phyloP scores from a whole-genome alignment of 495 filamentous ascomycete species.

The Elasticomyces elasticus region DNA sequence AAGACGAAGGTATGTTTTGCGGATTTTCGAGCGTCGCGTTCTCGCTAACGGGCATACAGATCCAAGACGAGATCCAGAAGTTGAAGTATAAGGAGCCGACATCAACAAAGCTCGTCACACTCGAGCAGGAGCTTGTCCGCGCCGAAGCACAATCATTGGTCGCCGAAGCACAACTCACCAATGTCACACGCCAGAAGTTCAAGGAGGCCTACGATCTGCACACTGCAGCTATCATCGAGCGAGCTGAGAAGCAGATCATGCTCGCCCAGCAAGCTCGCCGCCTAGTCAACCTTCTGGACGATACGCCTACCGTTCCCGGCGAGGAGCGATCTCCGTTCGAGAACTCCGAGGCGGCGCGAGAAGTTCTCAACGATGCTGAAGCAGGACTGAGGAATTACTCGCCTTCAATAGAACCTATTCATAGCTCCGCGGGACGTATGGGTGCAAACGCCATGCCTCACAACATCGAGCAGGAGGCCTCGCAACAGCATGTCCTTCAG shows the following conservation, averaged over 20 bases:
- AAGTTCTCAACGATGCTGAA: constrained; percentile 88
- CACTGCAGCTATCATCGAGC: constrained; percentile 79
- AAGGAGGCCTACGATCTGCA: constrained; percentile 88
- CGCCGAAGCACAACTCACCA: constrained; percentile 92
- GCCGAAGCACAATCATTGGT: constrained; percentile 93
- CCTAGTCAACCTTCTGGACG: constrained; percentile 80
- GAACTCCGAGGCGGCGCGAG: constrained; percentile 53
- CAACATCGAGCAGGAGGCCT: constrained; percentile 4
- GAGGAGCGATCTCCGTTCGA: constrained; percentile 60
- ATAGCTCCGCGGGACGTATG: constrained; percentile 30
- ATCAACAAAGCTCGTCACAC: constrained; percentile 59
- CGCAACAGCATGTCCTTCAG: constrained; percentile 3
- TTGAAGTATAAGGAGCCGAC: constrained; percentile 82
- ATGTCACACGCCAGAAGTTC: constrained; percentile 84
- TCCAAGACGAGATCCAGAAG: constrained; percentile 80
- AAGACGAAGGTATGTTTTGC: constrained; percentile 49
- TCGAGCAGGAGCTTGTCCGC: constrained; percentile 92
- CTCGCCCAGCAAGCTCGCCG: constrained; percentile 81
- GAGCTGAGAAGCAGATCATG: constrained; percentile 90
- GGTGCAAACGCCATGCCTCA: constrained; percentile 25
- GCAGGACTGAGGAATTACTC: constrained; percentile 72
- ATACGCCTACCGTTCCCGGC: constrained; percentile 80
- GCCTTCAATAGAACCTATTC: constrained; percentile 47
- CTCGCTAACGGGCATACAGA: constrained; percentile 25
- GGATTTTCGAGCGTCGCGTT: background rate